phyloP scores from a whole-genome alignment of 352 stramenopile genomes.

The Phytophthora multivora region DNA sequence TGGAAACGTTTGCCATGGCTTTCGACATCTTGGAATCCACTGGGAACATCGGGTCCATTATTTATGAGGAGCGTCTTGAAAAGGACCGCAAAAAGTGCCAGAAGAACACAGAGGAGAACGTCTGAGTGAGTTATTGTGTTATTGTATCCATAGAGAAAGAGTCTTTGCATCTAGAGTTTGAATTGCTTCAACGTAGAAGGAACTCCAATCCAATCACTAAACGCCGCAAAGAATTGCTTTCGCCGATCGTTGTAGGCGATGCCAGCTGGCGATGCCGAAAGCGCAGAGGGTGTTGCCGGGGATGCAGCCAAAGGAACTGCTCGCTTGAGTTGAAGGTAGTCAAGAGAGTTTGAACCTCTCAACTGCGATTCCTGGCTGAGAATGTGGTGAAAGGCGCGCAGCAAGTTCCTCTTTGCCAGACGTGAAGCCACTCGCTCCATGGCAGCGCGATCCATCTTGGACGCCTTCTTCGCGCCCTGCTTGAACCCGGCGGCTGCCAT shows the following conservation, averaged over 20 bases:
- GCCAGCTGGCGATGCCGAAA: constrained; percentile 22
- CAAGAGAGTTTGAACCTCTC: constrained; percentile 1
- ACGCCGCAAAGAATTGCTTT: constrained; percentile 37
- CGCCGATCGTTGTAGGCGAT: constrained; percentile 10
- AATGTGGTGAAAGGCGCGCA: constrained; percentile 50
- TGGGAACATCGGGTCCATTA: constrained; percentile 53
- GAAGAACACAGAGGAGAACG: constrained; percentile 19
- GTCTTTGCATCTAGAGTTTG: constrained; percentile 29
- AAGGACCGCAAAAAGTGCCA: constrained; percentile 42
- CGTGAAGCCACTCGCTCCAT: constrained; percentile 66
- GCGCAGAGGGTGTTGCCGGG: constrained; percentile 15
- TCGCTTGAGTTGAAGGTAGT: constrained; percentile 49
- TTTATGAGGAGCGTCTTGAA: constrained; percentile 64
- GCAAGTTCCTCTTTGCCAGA: constrained; percentile 64
- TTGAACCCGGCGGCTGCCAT: constrained; percentile 65
- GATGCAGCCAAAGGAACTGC: constrained; percentile 34
- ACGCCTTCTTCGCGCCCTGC: constrained; percentile 74
- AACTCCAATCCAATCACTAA: constrained; percentile 41
- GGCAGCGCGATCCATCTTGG: constrained; percentile 45
- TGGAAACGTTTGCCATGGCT: constrained; percentile 74
- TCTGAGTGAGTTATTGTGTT: background rate
- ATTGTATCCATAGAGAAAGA: constrained; percentile 5
- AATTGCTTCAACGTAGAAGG: constrained; percentile 48
- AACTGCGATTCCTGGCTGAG: background rate
- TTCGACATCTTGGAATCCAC: constrained; percentile 60